Evolutionary conservation across 805 yeast species (phyloP).

Genomic region (Pichia heedii): DNA sequence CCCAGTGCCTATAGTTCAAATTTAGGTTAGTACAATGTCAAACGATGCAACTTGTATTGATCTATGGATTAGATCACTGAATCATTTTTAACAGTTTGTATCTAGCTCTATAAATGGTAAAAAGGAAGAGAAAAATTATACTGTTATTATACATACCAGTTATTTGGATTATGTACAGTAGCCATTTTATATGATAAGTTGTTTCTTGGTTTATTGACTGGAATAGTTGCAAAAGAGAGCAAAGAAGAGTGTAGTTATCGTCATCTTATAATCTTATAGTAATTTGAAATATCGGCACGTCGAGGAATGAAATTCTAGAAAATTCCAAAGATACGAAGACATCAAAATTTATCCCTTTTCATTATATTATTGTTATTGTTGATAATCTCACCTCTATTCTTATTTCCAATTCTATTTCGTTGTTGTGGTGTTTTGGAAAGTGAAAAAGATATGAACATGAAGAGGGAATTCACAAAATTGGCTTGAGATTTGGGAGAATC

Average conservation of each 20-base stretch:
- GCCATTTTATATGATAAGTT: slow-evolving; percentile 52
- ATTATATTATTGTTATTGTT: too few relatives aligned
- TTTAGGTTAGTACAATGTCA: too few relatives aligned
- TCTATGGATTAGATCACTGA: background rate
- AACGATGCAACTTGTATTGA: background rate
- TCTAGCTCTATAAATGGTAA: background rate
- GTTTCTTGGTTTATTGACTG: too few relatives aligned
- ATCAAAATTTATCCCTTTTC: too few relatives aligned
- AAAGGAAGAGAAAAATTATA: background rate
- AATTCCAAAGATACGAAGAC: background rate
- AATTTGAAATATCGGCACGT: background rate
- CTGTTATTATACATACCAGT: slow-evolving; percentile 39
- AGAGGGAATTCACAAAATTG: slow-evolving; percentile 9
- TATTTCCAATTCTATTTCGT: background rate
- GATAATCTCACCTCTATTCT: too few relatives aligned
- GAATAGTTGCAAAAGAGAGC: too few relatives aligned
- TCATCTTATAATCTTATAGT: too few relatives aligned
- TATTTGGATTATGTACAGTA: slow-evolving; percentile 83
- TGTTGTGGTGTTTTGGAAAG: background rate
- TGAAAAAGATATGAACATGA: slow-evolving; percentile 5
- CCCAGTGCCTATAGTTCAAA: slow-evolving; percentile 71
- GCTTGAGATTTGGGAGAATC: background rate
- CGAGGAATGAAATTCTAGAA: background rate
- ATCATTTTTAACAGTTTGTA: too few relatives aligned
- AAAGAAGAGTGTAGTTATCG: too few relatives aligned